Base-by-base conservation (phyloP, 495 filamentous ascomycete species). In the Penicillium lagena region DNA sequence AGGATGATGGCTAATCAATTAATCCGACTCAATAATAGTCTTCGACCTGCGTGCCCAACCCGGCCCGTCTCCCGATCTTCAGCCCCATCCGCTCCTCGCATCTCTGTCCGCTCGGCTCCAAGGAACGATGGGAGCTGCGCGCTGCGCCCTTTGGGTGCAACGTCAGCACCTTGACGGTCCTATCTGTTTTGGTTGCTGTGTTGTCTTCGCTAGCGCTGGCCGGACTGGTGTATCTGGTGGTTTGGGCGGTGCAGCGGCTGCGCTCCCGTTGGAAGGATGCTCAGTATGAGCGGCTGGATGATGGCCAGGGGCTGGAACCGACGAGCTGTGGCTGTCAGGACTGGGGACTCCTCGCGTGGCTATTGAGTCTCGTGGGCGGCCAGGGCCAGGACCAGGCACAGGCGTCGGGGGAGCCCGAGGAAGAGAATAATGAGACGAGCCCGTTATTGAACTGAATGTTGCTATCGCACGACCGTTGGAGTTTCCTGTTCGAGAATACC, bases 121-220 rank as follows among this genome's bases (percentile, higher is more conserved):
- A 70, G 40, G 75, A 80, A 54, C 64, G 70, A 35, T 78, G 75
- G 71, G 76, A 80, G 44, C 54, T 80, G 1, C 63, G 76, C 6
- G 66, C 72, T 1, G 45, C 57, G 14, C 68, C 71, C 1, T 59
- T 77, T 17, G 76, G 76, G 11, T 80, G 76, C 39, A 47, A 67
- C 39, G 73, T 75, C 22, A 75, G 69, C 17, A 76, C 72, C 0
- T 53, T 71, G 42, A 78, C 72, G 2, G 65, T 75, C 27, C 38
- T 79, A 32, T 69, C 68, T 13, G 59, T 55, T 14, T 27, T 71
- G 3, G 64, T 63, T 1, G 52, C 67, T 7, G 58, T 77, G 29
- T 33, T 66, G 12, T 55, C 59, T 12, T 72, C 66, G 1, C 7
- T 76, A 15, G 54, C 46, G 1, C 52, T 58, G 13, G 39, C 71